Evolutionary conservation across 495 filamentous ascomycete species (phyloP), one percentile per base, ranked within the genome.

Genomic region (Cenococcum geophilum): DNA sequence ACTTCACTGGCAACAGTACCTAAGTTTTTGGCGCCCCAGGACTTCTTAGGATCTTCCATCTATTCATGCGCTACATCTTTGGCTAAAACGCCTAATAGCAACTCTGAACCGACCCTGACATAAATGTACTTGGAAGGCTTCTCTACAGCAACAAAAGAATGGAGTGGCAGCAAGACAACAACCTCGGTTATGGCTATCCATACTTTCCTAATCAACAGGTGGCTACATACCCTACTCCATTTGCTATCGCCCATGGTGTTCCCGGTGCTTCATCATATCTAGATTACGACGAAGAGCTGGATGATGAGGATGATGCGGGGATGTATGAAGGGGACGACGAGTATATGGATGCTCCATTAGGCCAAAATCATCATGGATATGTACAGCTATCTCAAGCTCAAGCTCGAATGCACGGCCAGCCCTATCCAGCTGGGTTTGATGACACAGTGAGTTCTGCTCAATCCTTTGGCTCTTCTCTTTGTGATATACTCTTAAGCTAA

Each of bases 271-370:
- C 49, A 11, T 23, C 21, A 16, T 52, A 52, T 16, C 21, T 52
- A 16, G 23, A 52, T 23, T 52, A 25, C 21, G 49, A 27, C 5
- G 49, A 32, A 16, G 49, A 45, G 3, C 40, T 2, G 11, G 40
- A 52, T 6, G 49, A 52, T 20, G 49, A 52, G 14, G 49, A 52
- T 52, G 20, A 23, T 32, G 6, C 27, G 27, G 49, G 49, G 5
- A 52, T 52, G 22, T 52, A 52, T n/a, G 49, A 49, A 22, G 18
- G 8, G 5, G 45, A 52, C 21, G 49, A 52, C 18, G 49, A 45
- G 18, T 45, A 45, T 18, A 45, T 18, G 14, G 40, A 45, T 45
- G 40, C 12, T 18, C 11, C 40, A 14, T 4, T 10, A 16, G 11
- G 40, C 40, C 40, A 45, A 14, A 2, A 45, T 4, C 4, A 45